Evolutionary conservation across 768 basidiomycete genomes (phyloP).

Genomic region (Boletus huronensis): DNA sequence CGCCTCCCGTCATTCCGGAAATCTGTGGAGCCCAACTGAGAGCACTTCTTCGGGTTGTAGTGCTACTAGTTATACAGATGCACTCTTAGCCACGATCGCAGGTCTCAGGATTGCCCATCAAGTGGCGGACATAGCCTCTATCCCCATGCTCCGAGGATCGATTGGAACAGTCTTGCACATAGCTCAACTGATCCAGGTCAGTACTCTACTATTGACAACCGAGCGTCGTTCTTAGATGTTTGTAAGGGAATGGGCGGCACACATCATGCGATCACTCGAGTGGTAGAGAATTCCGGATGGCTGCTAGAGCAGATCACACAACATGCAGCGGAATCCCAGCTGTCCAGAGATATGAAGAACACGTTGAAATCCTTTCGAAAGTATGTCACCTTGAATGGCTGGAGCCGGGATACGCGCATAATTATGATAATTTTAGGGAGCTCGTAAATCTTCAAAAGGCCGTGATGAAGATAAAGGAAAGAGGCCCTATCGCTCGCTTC

Average conservation of each 20-base stretch:
- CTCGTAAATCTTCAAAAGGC: constrained; percentile 3
- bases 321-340: not conserved
- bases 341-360: constrained; percentile 4
- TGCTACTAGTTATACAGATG: not conserved
- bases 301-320: constrained; percentile 10
- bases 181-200: constrained; percentile 10
- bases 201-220: not conserved
- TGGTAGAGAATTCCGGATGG: constrained; percentile 14
- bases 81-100: not conserved
- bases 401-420: too few species aligned
- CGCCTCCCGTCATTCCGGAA: not conserved
- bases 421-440: not conserved
- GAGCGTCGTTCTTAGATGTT: not conserved
- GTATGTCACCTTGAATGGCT: not conserved
- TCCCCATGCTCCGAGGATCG: constrained; percentile 4
- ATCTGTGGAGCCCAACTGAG: not conserved
- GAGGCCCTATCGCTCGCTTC: constrained; percentile 3
- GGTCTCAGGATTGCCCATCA: constrained; percentile 8
- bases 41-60: constrained; percentile 5
- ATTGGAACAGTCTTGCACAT: constrained; percentile 8
- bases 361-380: not conserved
- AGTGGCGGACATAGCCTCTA: constrained; percentile 1
- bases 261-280: constrained; percentile 13
- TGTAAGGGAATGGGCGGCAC: constrained; percentile 9
- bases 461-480: constrained; percentile 7